Conservation (phyloP, 352 stramenopile species). For the Globisporangium heterothallicum region DNA sequence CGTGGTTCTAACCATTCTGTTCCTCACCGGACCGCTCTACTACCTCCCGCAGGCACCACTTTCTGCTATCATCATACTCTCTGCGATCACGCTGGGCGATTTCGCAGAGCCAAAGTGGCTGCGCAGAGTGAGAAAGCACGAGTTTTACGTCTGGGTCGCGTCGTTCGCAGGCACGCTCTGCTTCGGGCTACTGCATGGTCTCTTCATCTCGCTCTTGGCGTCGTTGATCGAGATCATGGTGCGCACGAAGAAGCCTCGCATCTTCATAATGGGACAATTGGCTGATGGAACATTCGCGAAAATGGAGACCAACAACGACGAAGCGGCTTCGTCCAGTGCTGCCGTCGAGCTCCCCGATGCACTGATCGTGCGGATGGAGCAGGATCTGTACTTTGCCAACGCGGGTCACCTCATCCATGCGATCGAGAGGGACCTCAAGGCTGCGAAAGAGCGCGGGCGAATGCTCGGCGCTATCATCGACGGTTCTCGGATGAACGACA, state of each 20-base stretch:
- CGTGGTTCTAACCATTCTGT: constrained; percentile 87
- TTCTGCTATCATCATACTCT: constrained; percentile 87
- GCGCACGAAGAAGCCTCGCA: constrained; percentile 45
- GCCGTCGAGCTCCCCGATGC: constrained; percentile 29
- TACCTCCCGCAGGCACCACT: constrained; percentile 86
- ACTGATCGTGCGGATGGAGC: constrained; percentile 54
- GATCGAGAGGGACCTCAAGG: constrained; percentile 32
- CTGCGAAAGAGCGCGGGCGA: constrained; percentile 20
- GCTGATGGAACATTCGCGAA: constrained; percentile 31
- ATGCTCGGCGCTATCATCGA: constrained; percentile 28
- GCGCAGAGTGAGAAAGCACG: constrained; percentile 43
- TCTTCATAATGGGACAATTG: constrained; percentile 38
- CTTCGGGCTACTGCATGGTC: constrained; percentile 38
- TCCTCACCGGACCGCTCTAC: constrained; percentile 84
- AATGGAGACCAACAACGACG: constrained; percentile 15
- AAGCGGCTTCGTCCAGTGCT: background rate
- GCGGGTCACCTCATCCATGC: constrained; percentile 54
- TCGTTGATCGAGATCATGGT: constrained; percentile 65
- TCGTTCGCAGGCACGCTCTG: constrained; percentile 45
- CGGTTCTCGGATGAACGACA: constrained; percentile 21
- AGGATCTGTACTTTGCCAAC: constrained; percentile 73
- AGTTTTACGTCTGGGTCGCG: constrained; percentile 60
- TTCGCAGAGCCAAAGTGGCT: constrained; percentile 85
- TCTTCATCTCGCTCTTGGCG: constrained; percentile 47
- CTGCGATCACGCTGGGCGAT: constrained; percentile 83